These are phyloP conservation scores for Mycosarcoma maydis DNA, from an alignment of 1,284 basidiomycete species.

Conservation along the genomic window DNA sequence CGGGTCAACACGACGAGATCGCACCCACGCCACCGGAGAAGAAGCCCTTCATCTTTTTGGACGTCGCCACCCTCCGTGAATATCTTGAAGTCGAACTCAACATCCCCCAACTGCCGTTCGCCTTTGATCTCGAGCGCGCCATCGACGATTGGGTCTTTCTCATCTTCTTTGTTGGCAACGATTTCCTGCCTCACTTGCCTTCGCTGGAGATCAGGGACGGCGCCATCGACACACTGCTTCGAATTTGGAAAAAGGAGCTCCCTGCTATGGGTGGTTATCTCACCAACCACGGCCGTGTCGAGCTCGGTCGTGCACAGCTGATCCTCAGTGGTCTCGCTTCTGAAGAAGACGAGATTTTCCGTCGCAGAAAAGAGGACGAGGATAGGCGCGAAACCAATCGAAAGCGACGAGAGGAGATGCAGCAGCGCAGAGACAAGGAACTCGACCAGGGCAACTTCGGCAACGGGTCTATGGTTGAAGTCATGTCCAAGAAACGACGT, in stretches of 20 bases:
- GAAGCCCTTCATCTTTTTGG: constrained; percentile 99
- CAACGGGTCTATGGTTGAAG: constrained; percentile 32
- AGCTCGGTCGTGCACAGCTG: constrained; percentile 85
- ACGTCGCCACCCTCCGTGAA: constrained; percentile 92
- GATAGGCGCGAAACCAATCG: constrained; percentile 86
- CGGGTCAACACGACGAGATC: constrained; percentile 70
- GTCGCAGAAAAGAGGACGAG: constrained; percentile 87
- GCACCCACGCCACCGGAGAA: constrained; percentile 72
- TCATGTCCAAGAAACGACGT: constrained; percentile 25
- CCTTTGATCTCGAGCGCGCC: constrained; percentile 94
- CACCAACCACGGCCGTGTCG: constrained; percentile 90
- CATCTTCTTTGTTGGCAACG: constrained; percentile 99
- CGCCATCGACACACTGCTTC: constrained; percentile 93
- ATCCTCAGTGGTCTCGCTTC: constrained; percentile 93
- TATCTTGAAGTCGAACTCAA: constrained; percentile 96
- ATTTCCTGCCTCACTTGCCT: constrained; percentile 97
- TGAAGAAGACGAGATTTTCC: constrained; percentile 95
- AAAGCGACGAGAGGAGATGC: constrained; percentile 78
- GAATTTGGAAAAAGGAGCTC: constrained; percentile 93
- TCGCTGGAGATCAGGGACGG: constrained; percentile 98
- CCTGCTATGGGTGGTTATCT: constrained; percentile 95
- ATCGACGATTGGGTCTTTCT: constrained; percentile 99
- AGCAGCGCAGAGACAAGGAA: constrained; percentile 45
- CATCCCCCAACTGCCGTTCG: constrained; percentile 79
- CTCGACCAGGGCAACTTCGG: constrained; percentile 48